Evolutionary conservation across 768 basidiomycete genomes (phyloP), one percentile per base, ranked within the genome.

Genomic region (Termitomyces heimii): DNA sequence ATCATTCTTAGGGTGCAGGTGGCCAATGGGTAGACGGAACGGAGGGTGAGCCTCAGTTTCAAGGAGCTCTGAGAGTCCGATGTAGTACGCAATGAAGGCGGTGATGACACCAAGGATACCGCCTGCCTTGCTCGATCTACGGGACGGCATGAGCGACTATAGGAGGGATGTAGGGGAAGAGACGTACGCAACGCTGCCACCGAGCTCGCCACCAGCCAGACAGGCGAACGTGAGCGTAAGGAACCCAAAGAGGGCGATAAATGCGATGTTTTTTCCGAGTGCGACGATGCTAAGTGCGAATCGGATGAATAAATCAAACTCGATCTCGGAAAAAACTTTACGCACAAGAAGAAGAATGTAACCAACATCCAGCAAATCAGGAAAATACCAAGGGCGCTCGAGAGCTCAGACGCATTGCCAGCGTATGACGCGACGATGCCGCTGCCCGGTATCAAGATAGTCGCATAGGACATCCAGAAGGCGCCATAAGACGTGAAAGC

Each of bases 391-490:
- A 94, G 63, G 0, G 88, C 91, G 20, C 66, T 70, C 14, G 60
- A 26, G 13, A 87, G 66, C 63, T 85, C 79, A 0, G 65, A 63
- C 3, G 47, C 18, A 0, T 54, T 50, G n/a, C 57, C 60, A 0
- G 53, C 61, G 65, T 85, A 93, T 0, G 90, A 81, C 0, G 75
- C 67, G 5, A 62, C 12, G 46, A 93, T 77, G 14, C 90, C 90
- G 4, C 79, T 80, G 28, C 79, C 77, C 2, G 92, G 92, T 47
- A 91, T 79, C 65, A 87, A 70, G 63, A 94, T 84, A 0, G 81
- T 75, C 4, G 83, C 89, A 49, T 83, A 94, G 5, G 91, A 91
- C 73, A 94, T 75, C 92, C 92, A 94, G 78, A 94, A 94, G 2
- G 85, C 88, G 24, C 92, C 92, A 59, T 88, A 94, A 1, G 86